These are phyloP conservation scores for Gynochthodes officinalis DNA, from an alignment of 257 asterid genomes.

Conservation along the genomic window DNA sequence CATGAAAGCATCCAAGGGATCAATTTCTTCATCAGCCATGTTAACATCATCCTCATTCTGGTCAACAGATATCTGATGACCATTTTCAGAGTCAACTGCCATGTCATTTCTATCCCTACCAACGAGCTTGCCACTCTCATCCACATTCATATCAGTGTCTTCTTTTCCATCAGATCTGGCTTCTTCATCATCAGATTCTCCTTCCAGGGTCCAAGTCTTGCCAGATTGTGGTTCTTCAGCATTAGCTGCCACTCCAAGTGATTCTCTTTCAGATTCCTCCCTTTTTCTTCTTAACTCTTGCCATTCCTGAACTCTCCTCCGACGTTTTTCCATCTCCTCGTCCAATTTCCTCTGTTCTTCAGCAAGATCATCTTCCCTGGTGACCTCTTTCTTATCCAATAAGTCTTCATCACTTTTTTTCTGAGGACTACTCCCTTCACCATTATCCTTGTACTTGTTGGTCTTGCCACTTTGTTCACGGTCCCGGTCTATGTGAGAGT, in stretches of 20 bases:
- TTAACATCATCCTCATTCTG: constrained; percentile 37
- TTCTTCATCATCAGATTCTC: constrained; percentile 91
- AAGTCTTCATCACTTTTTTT: constrained; percentile 42
- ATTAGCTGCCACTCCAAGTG: constrained; percentile 49
- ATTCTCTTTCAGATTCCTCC: constrained; percentile 70
- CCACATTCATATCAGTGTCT: constrained; percentile 46
- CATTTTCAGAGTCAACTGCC: constrained; percentile 37
- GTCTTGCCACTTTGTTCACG: constrained; percentile 40
- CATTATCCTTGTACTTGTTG: constrained; percentile 38
- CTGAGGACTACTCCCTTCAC: constrained; percentile 37
- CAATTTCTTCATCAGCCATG: constrained; percentile 57
- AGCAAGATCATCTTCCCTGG: constrained; percentile 65
- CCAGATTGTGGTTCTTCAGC: constrained; percentile 58
- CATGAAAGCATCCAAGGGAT: constrained; percentile 89
- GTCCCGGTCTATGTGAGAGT: constrained; percentile 46
- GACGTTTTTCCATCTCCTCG: constrained; percentile 81
- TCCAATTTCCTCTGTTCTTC: constrained; percentile 82
- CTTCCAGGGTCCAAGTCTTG: constrained; percentile 84
- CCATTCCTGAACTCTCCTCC: constrained; percentile 95
- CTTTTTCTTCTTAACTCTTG: constrained; percentile 69
- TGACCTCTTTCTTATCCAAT: constrained; percentile 38
- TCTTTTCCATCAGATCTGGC: constrained; percentile 45
- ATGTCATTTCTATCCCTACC: constrained; percentile 36
- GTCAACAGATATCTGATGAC: constrained; percentile 25
- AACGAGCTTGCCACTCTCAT: constrained; percentile 32